A percentile compares a stretch with the other conserved stretches of the same genome.
Conservation (phyloP, 768 basidiomycete genomes). For the Boletus pseudo-olivaceus region DNA sequence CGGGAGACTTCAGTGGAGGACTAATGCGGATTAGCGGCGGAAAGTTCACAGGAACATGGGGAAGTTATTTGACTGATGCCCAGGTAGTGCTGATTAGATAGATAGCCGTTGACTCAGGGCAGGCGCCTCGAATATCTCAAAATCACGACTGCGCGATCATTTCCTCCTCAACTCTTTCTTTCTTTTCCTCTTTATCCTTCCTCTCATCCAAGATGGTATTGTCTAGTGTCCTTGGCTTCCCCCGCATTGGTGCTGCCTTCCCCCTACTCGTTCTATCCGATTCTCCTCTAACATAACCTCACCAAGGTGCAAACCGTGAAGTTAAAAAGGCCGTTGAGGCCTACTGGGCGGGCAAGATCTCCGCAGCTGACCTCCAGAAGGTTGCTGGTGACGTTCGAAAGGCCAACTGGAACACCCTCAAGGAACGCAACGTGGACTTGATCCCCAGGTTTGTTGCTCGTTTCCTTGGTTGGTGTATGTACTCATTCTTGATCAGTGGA, state of each 20-base stretch:
- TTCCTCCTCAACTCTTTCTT: conserved; percentile 8
- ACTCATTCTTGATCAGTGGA: conserved; percentile 55
- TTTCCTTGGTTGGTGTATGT: conserved; percentile 1
- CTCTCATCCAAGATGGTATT: conserved; percentile 54
- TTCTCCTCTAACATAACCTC: conserved; percentile 1
- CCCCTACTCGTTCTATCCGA: not conserved
- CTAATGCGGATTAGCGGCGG: not conserved
- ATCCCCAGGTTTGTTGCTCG: conserved; percentile 73
- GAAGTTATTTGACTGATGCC: not conserved
- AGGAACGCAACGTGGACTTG: conserved; percentile 81
- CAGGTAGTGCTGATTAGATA: conserved; percentile 20
- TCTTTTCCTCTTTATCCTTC: conserved; percentile 13
- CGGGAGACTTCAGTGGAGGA: not conserved
- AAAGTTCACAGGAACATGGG: conserved; percentile 20
- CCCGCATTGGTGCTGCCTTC: conserved; percentile 60
- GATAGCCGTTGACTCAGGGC: conserved; percentile 31
- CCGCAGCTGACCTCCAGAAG: conserved; percentile 84
- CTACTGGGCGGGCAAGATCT: conserved; percentile 93
- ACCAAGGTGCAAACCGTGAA: conserved; percentile 84
- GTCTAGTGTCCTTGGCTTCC: conserved; percentile 89
- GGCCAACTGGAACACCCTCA: conserved; percentile 82
- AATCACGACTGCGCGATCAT: conserved; percentile 19
- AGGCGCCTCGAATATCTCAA: conserved; percentile 27
- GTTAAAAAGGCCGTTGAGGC: conserved; percentile 98
- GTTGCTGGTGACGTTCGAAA: conserved; percentile 85